A percentile compares a stretch with the other conserved stretches of the same genome.
Conservation (phyloP, 225 moss, liverwort and hornwort species). For the Bryoerythrophyllum caledonicum region DNA sequence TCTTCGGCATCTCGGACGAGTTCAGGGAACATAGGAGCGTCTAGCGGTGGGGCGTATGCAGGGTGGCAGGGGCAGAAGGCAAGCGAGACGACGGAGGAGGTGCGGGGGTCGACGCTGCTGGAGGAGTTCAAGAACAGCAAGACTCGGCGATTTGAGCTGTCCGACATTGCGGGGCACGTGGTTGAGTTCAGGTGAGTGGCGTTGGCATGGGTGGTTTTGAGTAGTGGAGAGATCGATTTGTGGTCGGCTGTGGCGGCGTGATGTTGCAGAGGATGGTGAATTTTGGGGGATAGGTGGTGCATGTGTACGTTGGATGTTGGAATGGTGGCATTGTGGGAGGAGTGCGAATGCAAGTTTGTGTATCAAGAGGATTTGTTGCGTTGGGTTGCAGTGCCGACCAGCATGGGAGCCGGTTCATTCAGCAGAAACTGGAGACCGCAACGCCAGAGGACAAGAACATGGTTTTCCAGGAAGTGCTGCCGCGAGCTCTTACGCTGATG, state of each 20-base stretch:
- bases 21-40: slow-evolving; percentile 54
- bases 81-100: slow-evolving; percentile 65
- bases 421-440: slow-evolving; percentile 81
- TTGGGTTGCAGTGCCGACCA: slow-evolving; percentile 73
- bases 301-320: neutral
- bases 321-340: neutral
- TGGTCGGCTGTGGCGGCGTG: neutral
- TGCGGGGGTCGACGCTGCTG: slow-evolving; percentile 58
- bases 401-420: slow-evolving; percentile 88
- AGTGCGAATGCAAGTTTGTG: neutral
- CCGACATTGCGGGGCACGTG: slow-evolving; percentile 81
- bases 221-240: neutral
- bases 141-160: slow-evolving; percentile 80
- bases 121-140: slow-evolving; percentile 91
- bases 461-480: slow-evolving; percentile 87
- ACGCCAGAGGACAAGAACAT: slow-evolving; percentile 77
- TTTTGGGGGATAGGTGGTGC: neutral
- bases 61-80: slow-evolving; percentile 75
- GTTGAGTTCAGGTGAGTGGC: slow-evolving; percentile 74
- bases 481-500: slow-evolving; percentile 78
- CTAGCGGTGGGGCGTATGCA: slow-evolving; percentile 48
- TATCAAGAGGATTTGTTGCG: neutral
- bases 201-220: neutral
- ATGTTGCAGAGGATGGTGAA: neutral
- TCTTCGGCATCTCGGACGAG: slow-evolving; percentile 68